phyloP scores from a whole-genome alignment of 768 basidiomycete genomes.

The Leccinum variicolor region DNA sequence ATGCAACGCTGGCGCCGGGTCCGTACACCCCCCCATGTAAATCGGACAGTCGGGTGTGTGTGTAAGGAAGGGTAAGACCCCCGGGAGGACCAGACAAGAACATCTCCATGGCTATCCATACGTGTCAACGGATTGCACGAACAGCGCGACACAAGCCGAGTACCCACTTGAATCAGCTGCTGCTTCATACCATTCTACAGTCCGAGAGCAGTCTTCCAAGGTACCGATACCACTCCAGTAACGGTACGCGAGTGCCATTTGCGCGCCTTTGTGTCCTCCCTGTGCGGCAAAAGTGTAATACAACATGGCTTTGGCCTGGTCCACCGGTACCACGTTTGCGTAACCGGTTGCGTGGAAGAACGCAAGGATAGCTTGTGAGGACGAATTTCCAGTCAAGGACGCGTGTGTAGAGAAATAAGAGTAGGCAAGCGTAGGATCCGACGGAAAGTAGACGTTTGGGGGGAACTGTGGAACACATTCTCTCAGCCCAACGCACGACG shows the following conservation, averaged over 20 bases:
- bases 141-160: slow-evolving; percentile 21
- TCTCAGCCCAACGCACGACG: neutral
- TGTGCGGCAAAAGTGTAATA: slow-evolving; percentile 95
- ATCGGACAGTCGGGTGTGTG: slow-evolving; percentile 82
- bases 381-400: slow-evolving; percentile 70
- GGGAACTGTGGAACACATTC: slow-evolving; percentile 50
- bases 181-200: slow-evolving; percentile 85
- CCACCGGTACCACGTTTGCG: slow-evolving; percentile 53
- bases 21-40: slow-evolving; percentile 92
- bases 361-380: slow-evolving; percentile 80
- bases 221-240: slow-evolving; percentile 97
- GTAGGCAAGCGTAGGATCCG: slow-evolving; percentile 61
- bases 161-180: slow-evolving; percentile 79
- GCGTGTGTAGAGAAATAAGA: slow-evolving; percentile 65
- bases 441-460: slow-evolving; percentile 61
- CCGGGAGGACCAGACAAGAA: slow-evolving; percentile 89
- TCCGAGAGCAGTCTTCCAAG: slow-evolving; percentile 77
- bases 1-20: slow-evolving; percentile 90
- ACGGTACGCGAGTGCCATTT: slow-evolving; percentile 91
- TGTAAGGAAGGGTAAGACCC: slow-evolving; percentile 80
- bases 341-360: slow-evolving; percentile 92
- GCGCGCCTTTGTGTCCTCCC: slow-evolving; percentile 79
- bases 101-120: slow-evolving; percentile 63
- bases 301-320: slow-evolving; percentile 81
- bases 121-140: neutral